Conservation (phyloP, 2,329 filamentous ascomycete genomes). For the Sporothrix euskadiensis region DNA sequence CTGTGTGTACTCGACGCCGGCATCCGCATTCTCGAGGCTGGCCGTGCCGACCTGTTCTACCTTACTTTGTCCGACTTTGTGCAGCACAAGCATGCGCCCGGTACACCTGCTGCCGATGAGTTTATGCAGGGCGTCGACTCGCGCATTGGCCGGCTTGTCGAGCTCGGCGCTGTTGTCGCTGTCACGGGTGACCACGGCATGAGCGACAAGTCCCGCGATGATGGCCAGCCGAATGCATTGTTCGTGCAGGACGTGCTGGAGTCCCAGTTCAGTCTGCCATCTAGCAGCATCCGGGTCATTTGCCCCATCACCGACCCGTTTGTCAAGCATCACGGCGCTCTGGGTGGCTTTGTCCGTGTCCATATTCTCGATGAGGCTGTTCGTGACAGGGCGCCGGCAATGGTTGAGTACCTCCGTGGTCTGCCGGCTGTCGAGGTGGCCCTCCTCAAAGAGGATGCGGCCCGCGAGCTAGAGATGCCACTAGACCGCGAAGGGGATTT, state of each 20-base stretch:
- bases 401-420: constrained; percentile 37
- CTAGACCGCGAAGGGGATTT: constrained; percentile 45
- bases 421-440: constrained; percentile 41
- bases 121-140: constrained; percentile 43
- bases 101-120: constrained; percentile 41
- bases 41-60: constrained; percentile 45
- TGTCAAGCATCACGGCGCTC: constrained; percentile 46
- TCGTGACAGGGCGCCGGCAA: constrained; percentile 40
- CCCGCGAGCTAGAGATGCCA: constrained; percentile 42
- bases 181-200: constrained; percentile 49
- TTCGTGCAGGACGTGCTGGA: constrained; percentile 45
- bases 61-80: constrained; percentile 48
- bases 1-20: constrained; percentile 48
- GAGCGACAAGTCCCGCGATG: constrained; percentile 43
- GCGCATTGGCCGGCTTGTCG: constrained; percentile 39
- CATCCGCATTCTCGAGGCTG: constrained; percentile 44
- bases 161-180: constrained; percentile 42
- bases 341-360: constrained; percentile 47
- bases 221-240: constrained; percentile 43
- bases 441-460: constrained; percentile 39
- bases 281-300: constrained; percentile 41
- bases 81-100: constrained; percentile 47
- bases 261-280: constrained; percentile 36
- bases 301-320: constrained; percentile 49
- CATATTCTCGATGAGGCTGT: constrained; percentile 37